Percentiles rank a stretch among this genome's conserved stretches.
These are phyloP conservation scores for Pleurotus platypus DNA, from an alignment of 768 basidiomycete genomes.

Conservation along the genomic window DNA sequence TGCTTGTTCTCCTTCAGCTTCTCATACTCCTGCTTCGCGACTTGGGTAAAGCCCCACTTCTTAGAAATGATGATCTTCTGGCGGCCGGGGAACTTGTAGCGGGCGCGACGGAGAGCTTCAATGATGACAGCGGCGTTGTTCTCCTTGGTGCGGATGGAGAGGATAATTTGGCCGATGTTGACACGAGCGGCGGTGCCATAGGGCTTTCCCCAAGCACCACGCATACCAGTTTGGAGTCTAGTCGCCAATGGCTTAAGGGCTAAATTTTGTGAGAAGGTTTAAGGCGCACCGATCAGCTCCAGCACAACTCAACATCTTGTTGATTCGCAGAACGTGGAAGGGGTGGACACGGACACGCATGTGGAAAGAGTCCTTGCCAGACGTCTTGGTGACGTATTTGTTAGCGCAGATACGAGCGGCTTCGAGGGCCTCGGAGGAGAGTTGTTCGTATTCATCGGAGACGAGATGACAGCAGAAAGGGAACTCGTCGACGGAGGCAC, in stretches of 20 bases:
- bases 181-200: conserved; percentile 96
- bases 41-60: conserved; percentile 99
- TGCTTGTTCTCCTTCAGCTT: conserved; percentile 88
- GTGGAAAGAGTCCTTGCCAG: conserved; percentile 99
- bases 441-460: conserved; percentile 97
- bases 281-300: conserved; percentile 87
- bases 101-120: conserved; percentile 95
- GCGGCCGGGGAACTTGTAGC: conserved; percentile 99
- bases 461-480: conserved; percentile 96
- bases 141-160: conserved; percentile 88
- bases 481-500: conserved; percentile 96
- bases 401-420: conserved; percentile 99
- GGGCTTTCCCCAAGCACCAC: conserved; percentile 99
- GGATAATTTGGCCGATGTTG: conserved; percentile 94
- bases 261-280: background rate
- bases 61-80: conserved; percentile 96
- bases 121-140: conserved; percentile 81
- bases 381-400: conserved; percentile 98
- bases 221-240: conserved; percentile 97
- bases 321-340: conserved; percentile 98
- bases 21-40: conserved; percentile 84
- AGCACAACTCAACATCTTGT: conserved; percentile 99
- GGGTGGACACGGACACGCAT: conserved; percentile 95
- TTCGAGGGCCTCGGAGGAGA: conserved; percentile 93
- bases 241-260: background rate